phyloP scores from a whole-genome alignment of 176 grass and related monocot genomes.

The Paspalum vaginatum region DNA sequence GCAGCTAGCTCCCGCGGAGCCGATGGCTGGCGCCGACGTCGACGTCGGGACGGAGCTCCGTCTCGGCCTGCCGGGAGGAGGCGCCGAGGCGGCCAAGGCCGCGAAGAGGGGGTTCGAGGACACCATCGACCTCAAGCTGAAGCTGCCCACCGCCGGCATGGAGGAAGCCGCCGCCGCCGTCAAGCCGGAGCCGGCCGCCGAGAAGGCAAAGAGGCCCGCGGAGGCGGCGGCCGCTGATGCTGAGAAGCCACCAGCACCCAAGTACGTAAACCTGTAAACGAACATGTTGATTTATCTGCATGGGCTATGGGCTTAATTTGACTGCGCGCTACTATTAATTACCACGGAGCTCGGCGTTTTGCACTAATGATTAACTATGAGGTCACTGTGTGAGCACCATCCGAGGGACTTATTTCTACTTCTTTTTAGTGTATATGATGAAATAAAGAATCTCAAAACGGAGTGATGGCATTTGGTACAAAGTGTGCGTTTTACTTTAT shows the following conservation, averaged over 20 bases:
- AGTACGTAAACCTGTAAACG: constrained; percentile 44
- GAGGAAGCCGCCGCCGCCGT: constrained; percentile 41
- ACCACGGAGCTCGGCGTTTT: neutral
- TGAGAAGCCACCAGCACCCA: constrained; percentile 82
- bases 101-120: constrained; percentile 83
- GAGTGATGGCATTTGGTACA: constrained; percentile 14
- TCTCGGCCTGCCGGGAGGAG: constrained; percentile 82
- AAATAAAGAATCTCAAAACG: neutral
- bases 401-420: neutral
- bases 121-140: constrained; percentile 88
- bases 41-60: constrained; percentile 90
- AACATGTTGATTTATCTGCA: neutral
- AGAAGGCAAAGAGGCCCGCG: constrained; percentile 61
- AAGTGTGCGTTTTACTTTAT: constrained; percentile 21
- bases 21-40: constrained; percentile 64
- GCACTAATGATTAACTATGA: neutral
- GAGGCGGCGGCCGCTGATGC: constrained; percentile 50
- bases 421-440: neutral
- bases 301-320: neutral
- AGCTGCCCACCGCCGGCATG: constrained; percentile 65
- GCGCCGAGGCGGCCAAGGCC: constrained; percentile 63
- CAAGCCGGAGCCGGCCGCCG: constrained; percentile 39
- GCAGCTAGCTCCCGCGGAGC: constrained; percentile 48
- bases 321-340: neutral
- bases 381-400: neutral